A percentile compares a stretch with the other conserved stretches of the same genome.
phyloP scores from a whole-genome alignment of 176 grass and related monocot species.

The Tuctoria greenei region DNA sequence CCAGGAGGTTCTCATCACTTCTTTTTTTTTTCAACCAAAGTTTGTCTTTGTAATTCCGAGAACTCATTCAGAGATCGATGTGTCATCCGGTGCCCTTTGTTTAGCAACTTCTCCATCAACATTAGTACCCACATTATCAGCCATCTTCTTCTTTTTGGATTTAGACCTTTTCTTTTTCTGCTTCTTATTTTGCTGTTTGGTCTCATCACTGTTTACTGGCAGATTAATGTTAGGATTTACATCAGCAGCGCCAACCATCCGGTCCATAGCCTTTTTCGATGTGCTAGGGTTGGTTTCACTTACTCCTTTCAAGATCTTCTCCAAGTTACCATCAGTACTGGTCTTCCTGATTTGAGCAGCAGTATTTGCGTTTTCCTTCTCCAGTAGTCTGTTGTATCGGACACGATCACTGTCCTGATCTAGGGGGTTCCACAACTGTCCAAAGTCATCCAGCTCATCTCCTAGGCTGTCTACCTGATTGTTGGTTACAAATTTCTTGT shows the following conservation, averaged over 20 bases:
- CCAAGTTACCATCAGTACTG: neutral
- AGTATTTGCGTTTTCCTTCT: constrained; percentile 33
- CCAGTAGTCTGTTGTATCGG: constrained; percentile 42
- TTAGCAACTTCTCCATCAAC: constrained; percentile 16
- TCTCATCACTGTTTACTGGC: constrained; percentile 7
- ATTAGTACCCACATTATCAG: neutral
- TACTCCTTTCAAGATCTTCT: constrained; percentile 34
- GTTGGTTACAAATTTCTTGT: constrained; percentile 19
- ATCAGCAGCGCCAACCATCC: constrained; percentile 10
- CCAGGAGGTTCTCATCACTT: constrained; percentile 6
- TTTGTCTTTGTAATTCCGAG: neutral
- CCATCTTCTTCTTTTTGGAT: constrained; percentile 34
- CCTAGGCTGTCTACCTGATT: constrained; percentile 2
- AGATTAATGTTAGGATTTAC: constrained; percentile 24
- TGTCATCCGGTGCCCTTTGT: constrained; percentile 25
- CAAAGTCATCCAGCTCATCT: constrained; percentile 17
- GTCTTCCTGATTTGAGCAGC: constrained; percentile 35
- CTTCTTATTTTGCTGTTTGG: constrained; percentile 38
- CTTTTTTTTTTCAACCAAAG: neutral
- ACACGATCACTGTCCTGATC: constrained; percentile 39
- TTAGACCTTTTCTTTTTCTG: constrained; percentile 41
- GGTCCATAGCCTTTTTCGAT: neutral
- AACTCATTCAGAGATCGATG: constrained; percentile 5
- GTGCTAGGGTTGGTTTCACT: neutral
- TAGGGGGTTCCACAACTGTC: constrained; percentile 32